Evolutionary conservation across 768 basidiomycete species (phyloP).

Genomic region (Mycena indigotica): DNA sequence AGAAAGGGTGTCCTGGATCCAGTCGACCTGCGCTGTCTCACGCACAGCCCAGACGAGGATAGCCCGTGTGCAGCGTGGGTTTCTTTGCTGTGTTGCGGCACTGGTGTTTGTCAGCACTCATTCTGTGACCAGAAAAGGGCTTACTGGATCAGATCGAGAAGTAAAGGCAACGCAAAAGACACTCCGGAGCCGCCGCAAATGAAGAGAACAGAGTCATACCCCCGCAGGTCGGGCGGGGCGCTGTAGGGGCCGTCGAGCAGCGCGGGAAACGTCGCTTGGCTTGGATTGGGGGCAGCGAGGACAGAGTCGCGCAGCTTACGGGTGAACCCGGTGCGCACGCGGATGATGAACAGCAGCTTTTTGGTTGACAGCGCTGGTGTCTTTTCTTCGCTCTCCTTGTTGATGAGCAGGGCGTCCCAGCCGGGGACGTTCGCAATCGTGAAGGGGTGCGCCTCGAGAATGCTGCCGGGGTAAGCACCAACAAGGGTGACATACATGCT

Average conservation of each 20-base stretch:
- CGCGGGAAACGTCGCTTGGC: constrained; percentile 8
- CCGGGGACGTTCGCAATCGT: constrained; percentile 35
- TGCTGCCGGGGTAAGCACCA: constrained; percentile 28
- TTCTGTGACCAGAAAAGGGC: constrained; percentile 13
- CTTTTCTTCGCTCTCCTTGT: neutral
- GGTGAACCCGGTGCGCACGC: constrained; percentile 54
- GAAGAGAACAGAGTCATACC: constrained; percentile 42
- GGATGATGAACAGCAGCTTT: constrained; percentile 50
- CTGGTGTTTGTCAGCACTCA: constrained; percentile 20
- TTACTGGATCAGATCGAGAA: constrained; percentile 46
- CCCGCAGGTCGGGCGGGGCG: constrained; percentile 35
- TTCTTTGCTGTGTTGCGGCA: constrained; percentile 27
- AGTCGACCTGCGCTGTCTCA: constrained; percentile 43
- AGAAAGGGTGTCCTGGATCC: constrained; percentile 46
- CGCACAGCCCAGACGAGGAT: constrained; percentile 50
- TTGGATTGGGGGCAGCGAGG: neutral
- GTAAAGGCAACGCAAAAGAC: constrained; percentile 47
- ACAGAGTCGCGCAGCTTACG: constrained; percentile 33
- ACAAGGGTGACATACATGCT: constrained; percentile 45
- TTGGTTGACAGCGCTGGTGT: neutral
- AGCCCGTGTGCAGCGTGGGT: constrained; percentile 32
- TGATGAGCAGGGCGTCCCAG: constrained; percentile 6
- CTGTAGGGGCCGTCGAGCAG: constrained; percentile 45
- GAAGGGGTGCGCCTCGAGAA: constrained; percentile 50
- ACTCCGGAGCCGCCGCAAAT: constrained; percentile 55